Percentiles rank a stretch among this genome's conserved stretches.
These are phyloP conservation scores for Calonectria henricotiae DNA, from an alignment of 2,329 filamentous ascomycete genomes.

Conservation along the genomic window DNA sequence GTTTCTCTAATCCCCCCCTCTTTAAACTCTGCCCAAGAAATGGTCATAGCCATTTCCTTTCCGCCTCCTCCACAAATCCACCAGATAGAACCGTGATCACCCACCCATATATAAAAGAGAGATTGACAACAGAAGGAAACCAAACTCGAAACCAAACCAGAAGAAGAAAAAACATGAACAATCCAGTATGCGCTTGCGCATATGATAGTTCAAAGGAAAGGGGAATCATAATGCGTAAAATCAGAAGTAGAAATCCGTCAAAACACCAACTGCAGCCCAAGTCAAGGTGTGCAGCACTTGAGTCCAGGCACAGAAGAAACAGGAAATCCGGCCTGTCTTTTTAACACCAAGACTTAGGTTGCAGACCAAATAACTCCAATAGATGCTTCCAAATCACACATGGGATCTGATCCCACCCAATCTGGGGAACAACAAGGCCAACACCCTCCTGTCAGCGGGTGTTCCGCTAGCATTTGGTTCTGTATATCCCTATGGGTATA, in stretches of 20 bases:
- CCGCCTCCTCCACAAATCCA: conserved; percentile 5
- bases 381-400: conserved; percentile 40
- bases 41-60: conserved; percentile 4
- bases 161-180: conserved; percentile 5
- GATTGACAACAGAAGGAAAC: conserved; percentile 25
- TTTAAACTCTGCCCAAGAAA: neutral
- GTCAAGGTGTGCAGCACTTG: conserved; percentile 2
- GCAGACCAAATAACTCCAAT: conserved; percentile 38
- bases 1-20: neutral
- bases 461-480: conserved; percentile 45
- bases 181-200: conserved; percentile 30
- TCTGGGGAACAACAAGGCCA: conserved; percentile 30
- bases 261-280: conserved; percentile 28
- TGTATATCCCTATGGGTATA: conserved; percentile 55
- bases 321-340: conserved; percentile 15
- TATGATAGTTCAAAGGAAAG: conserved; percentile 31
- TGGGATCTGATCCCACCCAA: conserved; percentile 38
- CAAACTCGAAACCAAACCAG: conserved; percentile 29
- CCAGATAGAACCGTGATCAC: conserved; percentile 27
- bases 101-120: conserved; percentile 27
- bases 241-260: conserved; percentile 18
- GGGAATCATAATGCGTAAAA: conserved; percentile 37
- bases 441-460: conserved; percentile 29
- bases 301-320: conserved; percentile 10
- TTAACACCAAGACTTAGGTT: conserved; percentile 12